Evolutionary conservation across 2,329 filamentous ascomycete species (phyloP), one percentile per base, ranked within the genome.

Genomic region (Ophiostoma piceae): DNA sequence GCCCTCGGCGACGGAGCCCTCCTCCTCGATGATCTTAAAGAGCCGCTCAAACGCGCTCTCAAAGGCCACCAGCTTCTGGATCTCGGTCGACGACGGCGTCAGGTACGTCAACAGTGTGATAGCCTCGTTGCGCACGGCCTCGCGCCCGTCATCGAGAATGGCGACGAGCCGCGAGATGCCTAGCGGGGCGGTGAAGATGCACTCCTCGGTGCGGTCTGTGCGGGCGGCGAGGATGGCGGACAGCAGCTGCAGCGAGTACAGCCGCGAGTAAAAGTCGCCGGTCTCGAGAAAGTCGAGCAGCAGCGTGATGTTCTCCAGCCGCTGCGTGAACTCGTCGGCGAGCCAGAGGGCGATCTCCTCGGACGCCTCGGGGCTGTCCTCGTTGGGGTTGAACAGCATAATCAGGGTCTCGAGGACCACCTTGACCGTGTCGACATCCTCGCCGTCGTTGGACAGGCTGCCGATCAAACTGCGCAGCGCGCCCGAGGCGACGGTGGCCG

Each of bases 331-430:
- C 79, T 98, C 94, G 80, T 99, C 95, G 69, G 95, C 95, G 71
- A 99, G 84, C 93, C 95, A 99, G 37, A 98, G 83, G 22, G 91
- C 91, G 75, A 99, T 96, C 80, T 99, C 95, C 74, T 98, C 94
- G 16, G 94, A 97, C 69, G 94, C 92, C 84, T 98, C 94, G 41
- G 92, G 86, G 83, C 92, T 96, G 77, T 84, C 82, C 74, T 85
- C 83, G 74, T 89, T 89, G 57, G 88, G 87, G 73, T 80, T 88
- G 79, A 98, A 98, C 57, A 99, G 88, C 89, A 96, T 94, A 78
- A 98, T 83, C 75, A 99, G 82, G 64, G 96, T 99, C 85, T 99
- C 95, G 73, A 99, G 84, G 72, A 97, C 91, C 70, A 96, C 88
- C 80, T 97, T 96, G 77, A 96, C 90, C 5, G 96, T 99, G 79